Conservation (phyloP, 2,329 filamentous ascomycete species). For the Microsporum canis region DNA sequence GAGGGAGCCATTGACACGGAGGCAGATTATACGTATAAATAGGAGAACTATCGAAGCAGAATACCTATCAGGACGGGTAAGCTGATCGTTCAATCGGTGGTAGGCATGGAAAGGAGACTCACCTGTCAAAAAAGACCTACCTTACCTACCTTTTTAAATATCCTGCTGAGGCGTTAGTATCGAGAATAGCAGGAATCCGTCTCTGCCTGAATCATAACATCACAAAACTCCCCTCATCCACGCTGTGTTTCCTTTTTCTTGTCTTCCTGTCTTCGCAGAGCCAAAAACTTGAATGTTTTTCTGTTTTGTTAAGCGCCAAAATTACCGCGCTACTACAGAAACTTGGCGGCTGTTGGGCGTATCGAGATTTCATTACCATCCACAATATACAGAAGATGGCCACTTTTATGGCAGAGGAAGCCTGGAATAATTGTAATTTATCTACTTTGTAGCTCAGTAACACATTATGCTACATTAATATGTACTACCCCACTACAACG, state of each 20-base stretch:
- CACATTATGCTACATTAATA: background rate
- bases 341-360: background rate
- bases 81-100: background rate
- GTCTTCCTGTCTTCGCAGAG: background rate
- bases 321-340: constrained; percentile 3
- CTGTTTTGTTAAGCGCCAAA: constrained; percentile 2
- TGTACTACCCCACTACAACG: too few relatives aligned
- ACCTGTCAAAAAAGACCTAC: background rate
- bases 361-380: background rate
- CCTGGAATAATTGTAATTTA: background rate
- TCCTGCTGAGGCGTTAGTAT: background rate
- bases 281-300: background rate
- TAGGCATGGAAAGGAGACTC: background rate
- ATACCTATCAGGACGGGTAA: background rate
- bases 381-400: background rate
- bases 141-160: constrained; percentile 15
- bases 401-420: background rate
- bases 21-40: background rate
- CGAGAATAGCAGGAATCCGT: background rate
- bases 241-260: background rate
- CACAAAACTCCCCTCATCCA: background rate
- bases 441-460: background rate
- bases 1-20: constrained; percentile 26
- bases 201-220: background rate
- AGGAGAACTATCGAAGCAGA: background rate